Evolutionary conservation across 306 rosid species (phyloP).

Genomic region (Lathyrus aphaca): DNA sequence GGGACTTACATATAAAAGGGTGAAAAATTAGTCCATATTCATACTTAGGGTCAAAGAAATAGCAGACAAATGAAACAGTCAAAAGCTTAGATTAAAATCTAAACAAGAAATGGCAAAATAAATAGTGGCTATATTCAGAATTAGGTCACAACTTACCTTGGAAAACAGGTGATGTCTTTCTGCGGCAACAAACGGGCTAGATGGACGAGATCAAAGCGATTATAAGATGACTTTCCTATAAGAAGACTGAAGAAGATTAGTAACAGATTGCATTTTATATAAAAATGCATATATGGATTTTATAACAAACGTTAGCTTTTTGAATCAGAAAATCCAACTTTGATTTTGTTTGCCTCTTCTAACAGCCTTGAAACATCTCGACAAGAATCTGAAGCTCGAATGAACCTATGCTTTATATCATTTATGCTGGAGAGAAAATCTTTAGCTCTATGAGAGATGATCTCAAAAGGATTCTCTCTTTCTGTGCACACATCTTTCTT

Average conservation of each 20-base stretch:
- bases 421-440: conserved; percentile 90
- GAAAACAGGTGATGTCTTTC: conserved; percentile 58
- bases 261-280: neutral
- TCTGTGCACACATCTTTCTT: conserved; percentile 62
- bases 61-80: too few species aligned
- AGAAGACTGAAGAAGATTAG: conserved; percentile 34
- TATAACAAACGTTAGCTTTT: conserved; percentile 56
- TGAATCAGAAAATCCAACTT: conserved; percentile 75
- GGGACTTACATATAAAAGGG: conserved; percentile 42
- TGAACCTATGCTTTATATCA: conserved; percentile 80
- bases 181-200: conserved; percentile 64
- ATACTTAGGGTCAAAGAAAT: too few species aligned
- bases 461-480: conserved; percentile 96
- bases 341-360: too few species aligned
- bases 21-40: conserved; percentile 36
- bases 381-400: conserved; percentile 89
- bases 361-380: conserved; percentile 74
- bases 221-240: conserved; percentile 66
- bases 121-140: too few species aligned
- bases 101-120: too few species aligned
- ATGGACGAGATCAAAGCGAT: conserved; percentile 56
- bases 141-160: conserved; percentile 60
- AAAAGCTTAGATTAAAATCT: too few species aligned
- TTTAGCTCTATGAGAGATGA: conserved; percentile 93
- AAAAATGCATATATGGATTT: conserved; percentile 15